Percentiles rank a stretch among this genome's conserved stretches.
Conservation (phyloP, 225 moss, liverwort and hornwort genomes). For the Pleurozium schreberi region DNA sequence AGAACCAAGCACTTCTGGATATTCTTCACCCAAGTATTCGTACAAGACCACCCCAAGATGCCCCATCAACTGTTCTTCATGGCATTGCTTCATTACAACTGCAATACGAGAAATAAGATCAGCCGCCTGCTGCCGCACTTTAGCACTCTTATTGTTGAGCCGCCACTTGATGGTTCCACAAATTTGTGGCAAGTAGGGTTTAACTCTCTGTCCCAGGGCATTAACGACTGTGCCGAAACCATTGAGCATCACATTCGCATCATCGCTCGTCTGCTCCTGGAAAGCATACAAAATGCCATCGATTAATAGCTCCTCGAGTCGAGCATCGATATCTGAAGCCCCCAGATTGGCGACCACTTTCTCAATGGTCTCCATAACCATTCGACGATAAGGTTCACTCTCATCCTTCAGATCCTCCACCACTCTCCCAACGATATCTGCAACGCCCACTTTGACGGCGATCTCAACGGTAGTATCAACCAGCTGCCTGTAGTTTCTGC, state of each 20-base stretch:
- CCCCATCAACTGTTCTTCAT: conserved; percentile 98
- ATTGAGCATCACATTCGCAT: conserved; percentile 99
- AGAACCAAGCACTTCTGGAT: conserved; percentile 96
- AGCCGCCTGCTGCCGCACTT: conserved; percentile 98
- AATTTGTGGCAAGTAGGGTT: conserved; percentile 94
- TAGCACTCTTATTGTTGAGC: conserved; percentile 98
- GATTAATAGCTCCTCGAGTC: conserved; percentile 86
- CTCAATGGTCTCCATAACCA: conserved; percentile 99
- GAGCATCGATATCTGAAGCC: conserved; percentile 92
- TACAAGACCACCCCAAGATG: conserved; percentile 98
- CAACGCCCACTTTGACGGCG: conserved; percentile 93
- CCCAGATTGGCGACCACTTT: conserved; percentile 97
- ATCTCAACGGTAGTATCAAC: conserved; percentile 98
- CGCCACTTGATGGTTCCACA: conserved; percentile 99
- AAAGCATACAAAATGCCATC: conserved; percentile 98
- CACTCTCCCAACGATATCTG: conserved; percentile 94
- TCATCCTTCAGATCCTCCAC: conserved; percentile 99
- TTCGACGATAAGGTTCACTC: conserved; percentile 96
- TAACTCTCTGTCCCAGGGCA: conserved; percentile 93
- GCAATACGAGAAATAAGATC: conserved; percentile 96
- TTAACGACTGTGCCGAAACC: conserved; percentile 98
- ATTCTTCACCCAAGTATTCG: conserved; percentile 95
- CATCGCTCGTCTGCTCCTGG: conserved; percentile 99
- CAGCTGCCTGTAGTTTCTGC: conserved; percentile 95
- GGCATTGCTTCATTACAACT: conserved; percentile 98